Evolutionary conservation across 2,329 filamentous ascomycete species (phyloP).

Genomic region (Trichoderma sp.): DNA sequence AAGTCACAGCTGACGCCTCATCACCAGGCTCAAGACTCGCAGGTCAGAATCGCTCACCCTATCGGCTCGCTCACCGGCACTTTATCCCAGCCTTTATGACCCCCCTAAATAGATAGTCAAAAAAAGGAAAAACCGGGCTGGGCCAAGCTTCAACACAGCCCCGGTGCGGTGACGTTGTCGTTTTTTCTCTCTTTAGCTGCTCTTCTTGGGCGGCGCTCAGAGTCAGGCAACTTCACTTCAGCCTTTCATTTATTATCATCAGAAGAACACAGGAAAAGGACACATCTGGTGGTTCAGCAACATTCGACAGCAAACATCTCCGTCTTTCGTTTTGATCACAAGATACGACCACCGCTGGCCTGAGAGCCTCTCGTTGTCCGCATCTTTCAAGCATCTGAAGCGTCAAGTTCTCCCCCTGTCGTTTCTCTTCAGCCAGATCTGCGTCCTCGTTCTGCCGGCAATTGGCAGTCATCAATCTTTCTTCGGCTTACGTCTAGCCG

Average conservation of each 20-base stretch:
- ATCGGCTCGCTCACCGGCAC: constrained; percentile 20
- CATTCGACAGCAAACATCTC: no score
- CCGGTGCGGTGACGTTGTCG: constrained; percentile 28
- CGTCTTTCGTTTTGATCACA: not conserved
- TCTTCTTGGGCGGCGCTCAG: no score
- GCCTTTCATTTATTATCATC: not conserved
- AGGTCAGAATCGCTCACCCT: not conserved
- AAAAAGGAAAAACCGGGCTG: not conserved
- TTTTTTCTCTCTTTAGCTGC: not conserved
- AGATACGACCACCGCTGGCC: not conserved
- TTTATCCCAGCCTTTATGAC: not conserved
- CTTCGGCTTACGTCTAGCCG: constrained; percentile 10
- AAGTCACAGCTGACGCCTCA: constrained; percentile 24
- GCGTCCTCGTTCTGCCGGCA: constrained; percentile 3
- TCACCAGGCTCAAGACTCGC: not conserved
- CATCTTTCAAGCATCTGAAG: not conserved
- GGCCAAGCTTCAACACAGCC: constrained; percentile 21
- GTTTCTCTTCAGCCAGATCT: not conserved
- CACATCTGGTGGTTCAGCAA: not conserved
- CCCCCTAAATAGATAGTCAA: constrained; percentile 20
- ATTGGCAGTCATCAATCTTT: not conserved
- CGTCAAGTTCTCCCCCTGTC: not conserved
- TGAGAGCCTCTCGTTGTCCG: constrained; percentile 1
- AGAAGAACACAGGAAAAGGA: not conserved
- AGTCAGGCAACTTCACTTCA: no score